Evolutionary conservation across 169 alveolate species (phyloP).

Genomic region (Cardiosporidium cionae): DNA sequence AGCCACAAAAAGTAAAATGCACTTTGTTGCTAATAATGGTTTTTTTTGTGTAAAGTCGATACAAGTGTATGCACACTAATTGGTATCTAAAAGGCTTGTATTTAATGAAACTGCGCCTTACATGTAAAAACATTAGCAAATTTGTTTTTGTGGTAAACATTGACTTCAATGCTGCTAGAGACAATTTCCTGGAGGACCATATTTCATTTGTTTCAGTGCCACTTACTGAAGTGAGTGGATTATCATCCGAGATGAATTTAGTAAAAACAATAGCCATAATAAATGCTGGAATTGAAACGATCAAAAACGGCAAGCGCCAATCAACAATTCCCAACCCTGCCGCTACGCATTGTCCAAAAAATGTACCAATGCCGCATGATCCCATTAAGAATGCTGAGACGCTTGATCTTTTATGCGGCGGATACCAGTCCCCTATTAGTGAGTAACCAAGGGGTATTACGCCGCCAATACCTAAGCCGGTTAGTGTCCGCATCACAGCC

Average conservation of each 20-base stretch:
- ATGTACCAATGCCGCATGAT: constrained; percentile 25
- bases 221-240: no score
- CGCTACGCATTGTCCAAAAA: constrained; percentile 22
- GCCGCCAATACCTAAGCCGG: constrained; percentile 28
- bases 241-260: no score
- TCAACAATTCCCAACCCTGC: constrained; percentile 23
- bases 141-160: constrained; percentile 10
- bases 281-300: constrained; percentile 15
- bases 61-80: no score
- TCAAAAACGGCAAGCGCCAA: constrained; percentile 32
- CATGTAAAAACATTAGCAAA: constrained; percentile 20
- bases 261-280: constrained; percentile 12
- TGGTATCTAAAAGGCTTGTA: no score
- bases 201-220: background rate
- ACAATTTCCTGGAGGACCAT: background rate
- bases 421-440: constrained; percentile 25
- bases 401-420: constrained; percentile 11
- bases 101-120: no score
- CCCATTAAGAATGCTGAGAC: constrained; percentile 29
- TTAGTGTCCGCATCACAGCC: constrained; percentile 4
- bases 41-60: no score
- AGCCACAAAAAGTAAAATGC: no score
- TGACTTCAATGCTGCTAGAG: background rate
- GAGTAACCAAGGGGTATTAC: constrained; percentile 20
- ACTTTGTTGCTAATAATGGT: no score